phyloP scores from a whole-genome alignment of 2,329 filamentous ascomycete species.

The Trichoderma cornu-damae region DNA sequence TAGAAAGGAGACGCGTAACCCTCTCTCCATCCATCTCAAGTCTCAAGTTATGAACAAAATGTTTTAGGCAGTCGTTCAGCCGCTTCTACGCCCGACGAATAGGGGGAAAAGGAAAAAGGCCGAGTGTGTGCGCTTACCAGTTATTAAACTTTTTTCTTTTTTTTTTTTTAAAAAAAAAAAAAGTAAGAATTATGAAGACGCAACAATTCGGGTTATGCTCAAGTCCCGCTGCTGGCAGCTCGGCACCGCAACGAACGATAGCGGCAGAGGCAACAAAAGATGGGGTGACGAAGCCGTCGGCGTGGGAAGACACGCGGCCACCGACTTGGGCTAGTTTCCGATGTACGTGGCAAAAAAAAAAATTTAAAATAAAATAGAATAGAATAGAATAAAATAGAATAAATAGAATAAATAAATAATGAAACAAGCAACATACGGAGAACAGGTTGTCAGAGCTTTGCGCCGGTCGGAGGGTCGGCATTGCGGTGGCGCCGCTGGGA shows the following conservation, averaged over 20 bases:
- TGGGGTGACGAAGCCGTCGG: conserved; percentile 5
- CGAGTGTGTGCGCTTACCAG: background rate
- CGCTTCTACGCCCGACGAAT: background rate
- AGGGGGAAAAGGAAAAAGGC: too few relatives aligned
- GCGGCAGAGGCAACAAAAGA: background rate
- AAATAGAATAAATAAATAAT: too few relatives aligned
- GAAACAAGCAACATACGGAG: background rate
- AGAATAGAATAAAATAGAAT: too few relatives aligned
- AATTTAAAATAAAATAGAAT: too few relatives aligned
- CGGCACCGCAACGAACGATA: background rate
- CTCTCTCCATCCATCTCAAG: background rate
- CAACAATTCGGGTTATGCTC: background rate
- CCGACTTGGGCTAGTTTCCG: background rate
- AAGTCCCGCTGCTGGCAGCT: too few relatives aligned
- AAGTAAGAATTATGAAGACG: too few relatives aligned
- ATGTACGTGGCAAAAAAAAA: background rate
- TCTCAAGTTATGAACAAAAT: background rate
- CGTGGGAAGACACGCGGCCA: conserved; percentile 3
- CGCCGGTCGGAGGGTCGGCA: background rate
- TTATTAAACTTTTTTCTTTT: background rate
- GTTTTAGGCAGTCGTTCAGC: conserved; percentile 3
- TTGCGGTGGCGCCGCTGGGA: background rate
- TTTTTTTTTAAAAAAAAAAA: too few relatives aligned
- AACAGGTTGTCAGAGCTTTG: background rate
- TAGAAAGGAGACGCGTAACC: background rate